phyloP scores from a whole-genome alignment of 2,329 filamentous ascomycete genomes.

The Westerdykella sp. region DNA sequence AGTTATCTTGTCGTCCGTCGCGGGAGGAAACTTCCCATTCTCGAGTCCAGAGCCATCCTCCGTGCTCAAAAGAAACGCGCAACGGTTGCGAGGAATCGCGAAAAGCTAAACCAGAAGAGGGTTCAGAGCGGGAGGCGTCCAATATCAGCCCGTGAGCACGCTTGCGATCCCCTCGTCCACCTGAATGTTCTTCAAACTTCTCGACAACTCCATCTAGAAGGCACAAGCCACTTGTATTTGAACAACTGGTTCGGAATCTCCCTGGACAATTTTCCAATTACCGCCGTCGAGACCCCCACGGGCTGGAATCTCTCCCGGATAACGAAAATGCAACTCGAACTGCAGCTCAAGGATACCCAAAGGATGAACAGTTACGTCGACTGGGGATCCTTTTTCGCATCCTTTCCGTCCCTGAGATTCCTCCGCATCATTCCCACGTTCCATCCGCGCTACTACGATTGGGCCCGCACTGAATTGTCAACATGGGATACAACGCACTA shows the following conservation, averaged over 20 bases:
- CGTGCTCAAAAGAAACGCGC: conserved; percentile 21
- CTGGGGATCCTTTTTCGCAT: conserved; percentile 22
- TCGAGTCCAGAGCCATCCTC: conserved; percentile 22
- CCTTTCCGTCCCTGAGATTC: conserved; percentile 15
- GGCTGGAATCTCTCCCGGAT: conserved; percentile 22
- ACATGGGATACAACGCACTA: conserved; percentile 20
- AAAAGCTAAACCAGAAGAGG: conserved; percentile 21
- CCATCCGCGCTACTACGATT: conserved; percentile 25
- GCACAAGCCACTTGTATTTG: conserved; percentile 21
- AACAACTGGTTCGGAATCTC: conserved; percentile 26
- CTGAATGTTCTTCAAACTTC: conserved; percentile 20
- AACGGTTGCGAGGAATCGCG: conserved; percentile 14
- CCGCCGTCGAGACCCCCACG: conserved; percentile 17
- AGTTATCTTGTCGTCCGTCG: conserved; percentile 20
- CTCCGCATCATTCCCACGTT: conserved; percentile 23
- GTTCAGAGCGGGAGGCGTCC: conserved; percentile 15
- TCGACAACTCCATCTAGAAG: conserved; percentile 17
- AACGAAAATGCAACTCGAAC: conserved; percentile 20
- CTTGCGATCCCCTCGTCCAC: conserved; percentile 15
- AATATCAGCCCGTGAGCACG: conserved; percentile 10
- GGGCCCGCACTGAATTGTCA: conserved; percentile 19
- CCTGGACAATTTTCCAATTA: conserved; percentile 18
- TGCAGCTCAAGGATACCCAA: conserved; percentile 27
- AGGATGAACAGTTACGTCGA: conserved; percentile 30
- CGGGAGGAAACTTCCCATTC: conserved; percentile 9